Base-by-base conservation (phyloP, 768 basidiomycete species). In the Auricularia sp. region DNA sequence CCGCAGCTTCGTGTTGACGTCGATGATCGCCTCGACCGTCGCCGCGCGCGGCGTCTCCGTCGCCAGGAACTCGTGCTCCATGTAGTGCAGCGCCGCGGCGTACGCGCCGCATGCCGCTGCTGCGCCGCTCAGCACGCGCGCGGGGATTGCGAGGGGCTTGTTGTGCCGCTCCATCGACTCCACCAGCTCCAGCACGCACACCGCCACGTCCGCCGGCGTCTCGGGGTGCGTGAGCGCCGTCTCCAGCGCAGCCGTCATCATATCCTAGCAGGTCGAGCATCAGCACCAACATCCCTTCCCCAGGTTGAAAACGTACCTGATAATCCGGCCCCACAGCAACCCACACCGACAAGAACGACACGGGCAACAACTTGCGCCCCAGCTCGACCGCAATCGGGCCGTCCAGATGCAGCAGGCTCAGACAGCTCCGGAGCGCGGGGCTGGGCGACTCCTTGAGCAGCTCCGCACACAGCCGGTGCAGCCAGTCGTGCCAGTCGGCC, bases 401-500 rank as follows among this genome's bases (percentile, higher is more conserved):
- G 4, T 59, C 56, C 10, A 29, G 56, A 71, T 97, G 91, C 1
- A 98, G 93, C 58, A 98, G 77, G 69, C 86, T 91, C 84, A 94
- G 92, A 70, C 96, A 98, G 0, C 97, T 94, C 54, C 97, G 86
- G 44, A 99, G 83, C n/a, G 97, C 97, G 77, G 95, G 93, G 1
- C 94, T 96, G 0, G 97, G 96, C 0, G 95, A 97, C 68, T 98
- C 94, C 71, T 95, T 91, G 90, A 99, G 94, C 71, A 98, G 89
- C 72, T 97, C 94, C 1, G 93, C 90, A 16, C 92, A 87, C 10
- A 99, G 81, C 16, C 88, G 83, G 71, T 91, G 92, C 80, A 97
- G 87, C 97, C 97, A 99, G 39, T 94, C 93, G 18, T 82, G 77
- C 97, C 97, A 99, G 68, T 98, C 95, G 34, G 81, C 77, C 6